Percentiles rank a stretch among this genome's conserved stretches.
phyloP scores from a whole-genome alignment of 148 eudicot genomes.

The Chenopodium formosanum region DNA sequence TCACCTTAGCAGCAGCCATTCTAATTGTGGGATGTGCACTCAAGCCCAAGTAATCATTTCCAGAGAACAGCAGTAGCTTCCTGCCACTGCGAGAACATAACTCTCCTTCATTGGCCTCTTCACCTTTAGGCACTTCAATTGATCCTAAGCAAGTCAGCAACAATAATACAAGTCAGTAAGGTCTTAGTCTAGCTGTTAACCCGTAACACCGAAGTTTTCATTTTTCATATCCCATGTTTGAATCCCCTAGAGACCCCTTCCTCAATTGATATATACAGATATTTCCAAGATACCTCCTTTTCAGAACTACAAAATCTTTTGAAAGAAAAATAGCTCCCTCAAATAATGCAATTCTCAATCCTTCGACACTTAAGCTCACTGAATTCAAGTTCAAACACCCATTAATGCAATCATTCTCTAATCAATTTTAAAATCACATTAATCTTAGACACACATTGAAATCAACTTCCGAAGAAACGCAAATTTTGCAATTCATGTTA shows the following conservation, averaged over 20 bases:
- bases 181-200: neutral
- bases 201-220: neutral
- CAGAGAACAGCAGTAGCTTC: conserved; percentile 85
- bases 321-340: neutral
- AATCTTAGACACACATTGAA: neutral
- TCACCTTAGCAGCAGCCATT: conserved; percentile 74
- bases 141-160: conserved; percentile 40
- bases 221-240: neutral
- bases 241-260: neutral
- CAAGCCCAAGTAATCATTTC: conserved; percentile 94
- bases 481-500: neutral
- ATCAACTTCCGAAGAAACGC: neutral
- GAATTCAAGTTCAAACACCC: neutral
- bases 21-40: conserved; percentile 85
- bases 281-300: neutral
- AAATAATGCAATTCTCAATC: neutral
- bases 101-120: conserved; percentile 34
- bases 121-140: conserved; percentile 26
- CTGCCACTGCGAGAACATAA: conserved; percentile 29
- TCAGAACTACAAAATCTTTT: neutral
- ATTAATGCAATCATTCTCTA: neutral
- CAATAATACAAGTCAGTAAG: neutral
- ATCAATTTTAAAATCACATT: neutral
- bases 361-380: neutral
- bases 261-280: neutral